These are phyloP conservation scores for Erysimum cheiri DNA, from an alignment of 441 rosid genomes.

Conservation along the genomic window DNA sequence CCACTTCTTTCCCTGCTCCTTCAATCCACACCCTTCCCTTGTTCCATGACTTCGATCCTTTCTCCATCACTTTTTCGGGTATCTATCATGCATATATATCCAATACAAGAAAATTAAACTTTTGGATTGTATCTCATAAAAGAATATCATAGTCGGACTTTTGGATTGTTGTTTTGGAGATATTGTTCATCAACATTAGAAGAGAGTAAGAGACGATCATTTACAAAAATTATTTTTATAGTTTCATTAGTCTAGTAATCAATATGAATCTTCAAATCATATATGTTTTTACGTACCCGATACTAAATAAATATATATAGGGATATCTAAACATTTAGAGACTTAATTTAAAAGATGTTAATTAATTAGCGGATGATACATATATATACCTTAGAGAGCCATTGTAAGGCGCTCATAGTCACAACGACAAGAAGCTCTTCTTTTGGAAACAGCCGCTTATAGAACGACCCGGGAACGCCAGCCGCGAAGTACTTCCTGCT, in stretches of 20 bases:
- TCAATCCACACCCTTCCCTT: conserved; percentile 56
- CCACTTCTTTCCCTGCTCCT: conserved; percentile 53
- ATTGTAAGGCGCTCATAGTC: conserved; percentile 57
- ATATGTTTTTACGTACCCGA: background rate
- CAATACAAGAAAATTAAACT: conserved; percentile 6
- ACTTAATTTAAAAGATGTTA: background rate
- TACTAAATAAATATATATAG: background rate
- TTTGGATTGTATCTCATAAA: background rate
- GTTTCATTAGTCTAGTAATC: background rate
- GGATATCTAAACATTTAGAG: no score
- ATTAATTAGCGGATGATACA: background rate
- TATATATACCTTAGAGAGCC: conserved; percentile 55
- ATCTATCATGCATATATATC: conserved; percentile 42
- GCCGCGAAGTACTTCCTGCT: conserved; percentile 47
- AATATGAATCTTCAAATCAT: conserved; percentile 4
- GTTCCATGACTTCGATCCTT: conserved; percentile 56
- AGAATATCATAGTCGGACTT: background rate
- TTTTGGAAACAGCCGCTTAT: conserved; percentile 52
- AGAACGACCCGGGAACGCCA: conserved; percentile 59
- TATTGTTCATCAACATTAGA: conserved; percentile 13
- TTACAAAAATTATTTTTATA: background rate
- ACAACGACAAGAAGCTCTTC: conserved; percentile 56
- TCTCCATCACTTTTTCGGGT: conserved; percentile 50
- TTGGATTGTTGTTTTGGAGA: background rate
- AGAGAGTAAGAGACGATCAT: background rate